These are phyloP conservation scores for Westerdykella sp. DNA, from an alignment of 2,329 filamentous ascomycete genomes.

Conservation along the genomic window DNA sequence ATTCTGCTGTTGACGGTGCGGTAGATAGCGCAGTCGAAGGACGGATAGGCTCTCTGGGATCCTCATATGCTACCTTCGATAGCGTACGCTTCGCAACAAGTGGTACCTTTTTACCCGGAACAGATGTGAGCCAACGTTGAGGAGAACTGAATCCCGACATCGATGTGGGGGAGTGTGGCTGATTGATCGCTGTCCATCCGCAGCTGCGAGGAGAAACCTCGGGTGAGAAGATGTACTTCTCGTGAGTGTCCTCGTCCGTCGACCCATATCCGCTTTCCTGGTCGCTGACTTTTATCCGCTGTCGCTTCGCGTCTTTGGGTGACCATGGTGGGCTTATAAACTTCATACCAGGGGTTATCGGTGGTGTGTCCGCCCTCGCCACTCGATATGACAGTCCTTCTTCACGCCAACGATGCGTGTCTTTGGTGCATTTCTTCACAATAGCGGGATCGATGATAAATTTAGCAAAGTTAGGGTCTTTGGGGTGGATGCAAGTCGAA, in stretches of 20 bases:
- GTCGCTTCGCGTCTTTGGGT: constrained; percentile 5
- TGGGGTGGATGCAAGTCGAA: constrained; percentile 58
- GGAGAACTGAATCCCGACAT: constrained; percentile 8
- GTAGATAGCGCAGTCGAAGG: neutral
- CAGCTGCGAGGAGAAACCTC: constrained; percentile 35
- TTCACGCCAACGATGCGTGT: constrained; percentile 34
- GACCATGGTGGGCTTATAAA: constrained; percentile 13
- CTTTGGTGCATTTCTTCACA: constrained; percentile 31
- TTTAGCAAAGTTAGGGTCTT: constrained; percentile 54
- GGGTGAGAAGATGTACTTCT: constrained; percentile 35
- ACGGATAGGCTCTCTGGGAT: constrained; percentile 1
- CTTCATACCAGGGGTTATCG: constrained; percentile 8
- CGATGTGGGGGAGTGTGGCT: constrained; percentile 12
- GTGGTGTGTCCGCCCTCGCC: neutral
- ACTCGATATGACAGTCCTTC: constrained; percentile 17
- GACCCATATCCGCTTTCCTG: constrained; percentile 37
- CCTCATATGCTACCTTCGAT: constrained; percentile 18
- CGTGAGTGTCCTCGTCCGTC: constrained; percentile 37
- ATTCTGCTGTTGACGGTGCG: too few relatives aligned
- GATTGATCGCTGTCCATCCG: constrained; percentile 41
- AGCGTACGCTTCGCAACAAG: constrained; percentile 23
- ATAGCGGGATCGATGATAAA: constrained; percentile 40
- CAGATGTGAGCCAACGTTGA: constrained; percentile 10
- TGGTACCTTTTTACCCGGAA: constrained; percentile 4
- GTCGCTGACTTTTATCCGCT: constrained; percentile 11